Evolutionary conservation across 768 basidiomycete genomes (phyloP).

Genomic region (Pluteus cervinus): DNA sequence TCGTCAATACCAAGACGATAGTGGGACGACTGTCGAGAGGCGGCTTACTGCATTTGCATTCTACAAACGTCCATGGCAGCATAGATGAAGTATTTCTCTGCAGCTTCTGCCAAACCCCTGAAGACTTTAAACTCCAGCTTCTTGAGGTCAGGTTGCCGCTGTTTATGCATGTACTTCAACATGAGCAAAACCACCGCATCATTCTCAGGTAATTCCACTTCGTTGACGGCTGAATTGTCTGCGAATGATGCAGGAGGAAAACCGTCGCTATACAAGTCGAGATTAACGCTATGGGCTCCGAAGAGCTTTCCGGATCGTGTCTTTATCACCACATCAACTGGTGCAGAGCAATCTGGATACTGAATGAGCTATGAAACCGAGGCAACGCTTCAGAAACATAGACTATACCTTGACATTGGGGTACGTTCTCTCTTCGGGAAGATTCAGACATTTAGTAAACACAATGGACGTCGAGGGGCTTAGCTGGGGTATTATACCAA

Average conservation of each 20-base stretch:
- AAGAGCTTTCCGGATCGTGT: conserved; percentile 6
- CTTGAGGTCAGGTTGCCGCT: conserved; percentile 8
- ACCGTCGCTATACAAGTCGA: conserved; percentile 6
- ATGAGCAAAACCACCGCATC: conserved; percentile 3
- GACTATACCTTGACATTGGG: too few species aligned
- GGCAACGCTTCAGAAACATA: too few species aligned
- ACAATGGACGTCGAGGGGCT: too few species aligned
- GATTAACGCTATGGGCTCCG: conserved; percentile 5
- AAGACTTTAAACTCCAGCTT: conserved; percentile 2
- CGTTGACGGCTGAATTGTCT: background rate
- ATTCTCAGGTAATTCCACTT: conserved; percentile 1
- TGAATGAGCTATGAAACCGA: too few species aligned
- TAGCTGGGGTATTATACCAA: too few species aligned
- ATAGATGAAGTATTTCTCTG: conserved; percentile 8
- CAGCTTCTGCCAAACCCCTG: background rate
- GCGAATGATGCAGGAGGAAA: conserved; percentile 3
- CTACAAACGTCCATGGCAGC: conserved; percentile 4
- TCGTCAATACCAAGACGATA: too few species aligned
- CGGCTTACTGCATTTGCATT: background rate
- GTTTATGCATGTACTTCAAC: conserved; percentile 8
- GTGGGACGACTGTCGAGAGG: too few species aligned
- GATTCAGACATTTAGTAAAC: too few species aligned
- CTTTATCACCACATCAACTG: conserved; percentile 4
- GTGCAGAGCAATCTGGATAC: conserved; percentile 1
- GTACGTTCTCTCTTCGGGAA: too few species aligned